Percentiles rank a stretch among this genome's conserved stretches.
These are phyloP conservation scores for Pezicula radicicola DNA, from an alignment of 2,329 filamentous ascomycete genomes.

Conservation along the genomic window DNA sequence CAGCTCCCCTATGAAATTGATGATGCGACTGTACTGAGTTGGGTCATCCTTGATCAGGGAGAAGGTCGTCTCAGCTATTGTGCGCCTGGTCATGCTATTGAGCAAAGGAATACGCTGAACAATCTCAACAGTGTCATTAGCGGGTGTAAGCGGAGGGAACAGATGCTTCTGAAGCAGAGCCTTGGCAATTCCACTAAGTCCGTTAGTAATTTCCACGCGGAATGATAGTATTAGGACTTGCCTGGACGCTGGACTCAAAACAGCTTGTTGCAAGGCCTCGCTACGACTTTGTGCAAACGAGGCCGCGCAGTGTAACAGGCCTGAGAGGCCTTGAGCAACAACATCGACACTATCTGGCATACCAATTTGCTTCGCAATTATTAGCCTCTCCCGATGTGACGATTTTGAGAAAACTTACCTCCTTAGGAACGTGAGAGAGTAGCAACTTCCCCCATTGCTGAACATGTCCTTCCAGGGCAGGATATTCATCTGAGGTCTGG, in stretches of 20 bases:
- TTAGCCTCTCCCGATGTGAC: constrained; percentile 3
- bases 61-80: constrained; percentile 59
- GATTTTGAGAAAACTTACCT: constrained; percentile 27
- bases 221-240: constrained; percentile 4
- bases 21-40: constrained; percentile 44
- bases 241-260: constrained; percentile 13
- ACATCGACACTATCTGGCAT: constrained; percentile 28
- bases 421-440: constrained; percentile 36
- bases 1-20: constrained; percentile 48
- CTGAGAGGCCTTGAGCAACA: constrained; percentile 32
- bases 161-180: constrained; percentile 61
- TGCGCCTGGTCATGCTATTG: constrained; percentile 51
- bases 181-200: constrained; percentile 38
- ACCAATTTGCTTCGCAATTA: constrained; percentile 21
- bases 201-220: constrained; percentile 8
- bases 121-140: constrained; percentile 21
- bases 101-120: constrained; percentile 44
- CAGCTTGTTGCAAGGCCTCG: constrained; percentile 10
- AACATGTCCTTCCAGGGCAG: constrained; percentile 21
- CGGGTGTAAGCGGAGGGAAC: constrained; percentile 51
- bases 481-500: constrained; percentile 21
- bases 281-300: constrained; percentile 20
- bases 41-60: constrained; percentile 50
- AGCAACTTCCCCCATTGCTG: constrained; percentile 30
- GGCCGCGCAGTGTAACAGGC: constrained; percentile 31